Evolutionary conservation across 1,284 basidiomycete genomes (phyloP).

Genomic region (Pseudozyma pruni): DNA sequence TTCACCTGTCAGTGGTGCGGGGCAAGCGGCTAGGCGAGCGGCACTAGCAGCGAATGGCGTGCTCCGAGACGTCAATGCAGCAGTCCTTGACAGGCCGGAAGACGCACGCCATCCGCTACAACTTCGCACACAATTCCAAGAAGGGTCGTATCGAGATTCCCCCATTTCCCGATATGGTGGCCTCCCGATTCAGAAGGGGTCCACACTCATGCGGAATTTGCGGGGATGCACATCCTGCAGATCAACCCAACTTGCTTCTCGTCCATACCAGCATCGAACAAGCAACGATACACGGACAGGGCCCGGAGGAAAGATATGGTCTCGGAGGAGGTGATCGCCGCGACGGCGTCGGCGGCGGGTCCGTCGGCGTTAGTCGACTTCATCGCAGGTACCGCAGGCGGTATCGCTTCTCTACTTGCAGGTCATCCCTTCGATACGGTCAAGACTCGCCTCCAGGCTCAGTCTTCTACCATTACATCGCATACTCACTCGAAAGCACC

Average conservation of each 20-base stretch:
- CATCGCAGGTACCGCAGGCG: conserved; percentile 60
- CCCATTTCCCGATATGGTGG: background rate
- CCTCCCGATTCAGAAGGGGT: conserved; percentile 4
- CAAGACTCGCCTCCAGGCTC: conserved; percentile 62
- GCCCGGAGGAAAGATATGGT: conserved; percentile 1
- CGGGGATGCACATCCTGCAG: too few species aligned
- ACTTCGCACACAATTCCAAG: conserved; percentile 11
- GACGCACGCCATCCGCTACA: conserved; percentile 15
- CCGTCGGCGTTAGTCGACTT: conserved; percentile 63
- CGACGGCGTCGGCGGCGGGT: background rate
- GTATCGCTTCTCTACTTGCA: conserved; percentile 54
- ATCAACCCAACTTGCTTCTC: background rate
- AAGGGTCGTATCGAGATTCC: background rate
- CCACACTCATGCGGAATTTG: background rate
- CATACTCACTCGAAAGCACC: background rate
- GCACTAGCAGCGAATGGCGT: conserved; percentile 11
- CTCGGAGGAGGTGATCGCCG: background rate
- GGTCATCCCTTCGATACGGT: conserved; percentile 65
- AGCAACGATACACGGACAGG: background rate
- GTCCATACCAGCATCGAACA: background rate
- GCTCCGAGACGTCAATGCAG: conserved; percentile 1
- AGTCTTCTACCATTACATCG: conserved; percentile 2
- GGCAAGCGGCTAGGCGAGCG: too few species aligned
- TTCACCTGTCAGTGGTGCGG: too few species aligned
- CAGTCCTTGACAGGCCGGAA: conserved; percentile 20